Evolutionary conservation across 2,329 filamentous ascomycete genomes (phyloP).

Genomic region (Exophiala aquamarina): DNA sequence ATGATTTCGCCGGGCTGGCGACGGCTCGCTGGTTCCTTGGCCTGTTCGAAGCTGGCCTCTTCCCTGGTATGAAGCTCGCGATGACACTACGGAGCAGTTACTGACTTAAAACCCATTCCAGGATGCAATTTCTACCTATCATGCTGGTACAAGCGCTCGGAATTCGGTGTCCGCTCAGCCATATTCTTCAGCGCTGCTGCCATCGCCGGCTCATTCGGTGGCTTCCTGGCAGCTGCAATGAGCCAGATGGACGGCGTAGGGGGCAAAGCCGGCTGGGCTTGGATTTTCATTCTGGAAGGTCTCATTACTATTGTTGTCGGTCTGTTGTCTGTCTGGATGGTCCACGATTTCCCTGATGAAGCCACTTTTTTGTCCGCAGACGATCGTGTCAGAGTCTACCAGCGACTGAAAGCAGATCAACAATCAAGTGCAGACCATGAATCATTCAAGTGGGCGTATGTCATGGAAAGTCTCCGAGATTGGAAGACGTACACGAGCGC

Average conservation of each 20-base stretch:
- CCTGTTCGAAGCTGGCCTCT: slow-evolving; percentile 52
- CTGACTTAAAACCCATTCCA: neutral
- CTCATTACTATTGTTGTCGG: slow-evolving; percentile 38
- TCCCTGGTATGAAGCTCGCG: slow-evolving; percentile 38
- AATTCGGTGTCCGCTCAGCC: slow-evolving; percentile 59
- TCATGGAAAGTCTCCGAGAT: slow-evolving; percentile 48
- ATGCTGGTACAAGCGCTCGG: slow-evolving; percentile 58
- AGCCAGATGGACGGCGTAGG: slow-evolving; percentile 40
- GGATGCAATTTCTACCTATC: slow-evolving; percentile 41
- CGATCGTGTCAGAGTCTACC: slow-evolving; percentile 36
- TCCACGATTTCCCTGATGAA: slow-evolving; percentile 52
- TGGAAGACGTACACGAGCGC: slow-evolving; percentile 48
- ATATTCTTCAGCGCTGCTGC: slow-evolving; percentile 56
- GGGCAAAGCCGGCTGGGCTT: slow-evolving; percentile 45
- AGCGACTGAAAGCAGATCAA: slow-evolving; percentile 42
- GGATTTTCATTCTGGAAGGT: slow-evolving; percentile 50
- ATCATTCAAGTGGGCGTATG: slow-evolving; percentile 46
- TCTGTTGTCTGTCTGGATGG: slow-evolving; percentile 44
- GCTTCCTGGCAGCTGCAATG: slow-evolving; percentile 54
- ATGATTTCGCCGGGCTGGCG: slow-evolving; percentile 43
- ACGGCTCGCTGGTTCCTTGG: slow-evolving; percentile 51
- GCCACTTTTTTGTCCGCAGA: slow-evolving; percentile 44
- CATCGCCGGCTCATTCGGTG: slow-evolving; percentile 54
- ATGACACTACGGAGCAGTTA: no score
- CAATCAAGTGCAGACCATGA: slow-evolving; percentile 44